Conservation (phyloP, 495 filamentous ascomycete genomes). For the Margaritispora aquatica region DNA sequence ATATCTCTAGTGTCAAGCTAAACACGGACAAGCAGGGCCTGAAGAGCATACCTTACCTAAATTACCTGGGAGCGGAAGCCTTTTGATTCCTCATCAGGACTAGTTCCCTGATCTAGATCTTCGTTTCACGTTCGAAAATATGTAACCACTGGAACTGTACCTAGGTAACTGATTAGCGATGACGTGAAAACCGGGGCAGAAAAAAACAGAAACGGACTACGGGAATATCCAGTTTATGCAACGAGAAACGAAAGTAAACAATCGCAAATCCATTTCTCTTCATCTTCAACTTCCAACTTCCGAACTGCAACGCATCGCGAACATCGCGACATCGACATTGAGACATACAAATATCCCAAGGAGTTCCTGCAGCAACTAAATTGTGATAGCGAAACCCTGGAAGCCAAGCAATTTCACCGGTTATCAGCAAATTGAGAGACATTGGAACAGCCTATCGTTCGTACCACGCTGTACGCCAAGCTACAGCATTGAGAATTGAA, state of each 20-base stretch:
- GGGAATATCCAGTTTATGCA: neutral
- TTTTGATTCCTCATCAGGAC: neutral
- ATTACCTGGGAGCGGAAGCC: neutral
- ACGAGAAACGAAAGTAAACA: neutral
- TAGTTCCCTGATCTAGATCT: neutral
- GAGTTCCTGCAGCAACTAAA: neutral
- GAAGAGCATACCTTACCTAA: too few species aligned
- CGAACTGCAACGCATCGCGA: neutral
- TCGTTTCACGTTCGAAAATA: neutral
- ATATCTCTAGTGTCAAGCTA: too few species aligned
- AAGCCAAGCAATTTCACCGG: neutral
- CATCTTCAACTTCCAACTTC: too few species aligned
- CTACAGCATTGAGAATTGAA: too few species aligned
- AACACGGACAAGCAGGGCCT: too few species aligned
- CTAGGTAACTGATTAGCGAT: neutral
- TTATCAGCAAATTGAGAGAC: neutral
- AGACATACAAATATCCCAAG: neutral
- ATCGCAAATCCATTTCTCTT: too few species aligned
- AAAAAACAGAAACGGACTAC: neutral
- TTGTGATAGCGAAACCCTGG: neutral
- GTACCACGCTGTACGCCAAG: neutral
- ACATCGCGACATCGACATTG: too few species aligned
- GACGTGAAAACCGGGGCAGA: neutral
- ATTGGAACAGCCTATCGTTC: neutral
- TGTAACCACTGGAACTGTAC: too few species aligned